Base-by-base conservation (phyloP, 208 protist genomes). In the Leishmania lainsoni region DNA sequence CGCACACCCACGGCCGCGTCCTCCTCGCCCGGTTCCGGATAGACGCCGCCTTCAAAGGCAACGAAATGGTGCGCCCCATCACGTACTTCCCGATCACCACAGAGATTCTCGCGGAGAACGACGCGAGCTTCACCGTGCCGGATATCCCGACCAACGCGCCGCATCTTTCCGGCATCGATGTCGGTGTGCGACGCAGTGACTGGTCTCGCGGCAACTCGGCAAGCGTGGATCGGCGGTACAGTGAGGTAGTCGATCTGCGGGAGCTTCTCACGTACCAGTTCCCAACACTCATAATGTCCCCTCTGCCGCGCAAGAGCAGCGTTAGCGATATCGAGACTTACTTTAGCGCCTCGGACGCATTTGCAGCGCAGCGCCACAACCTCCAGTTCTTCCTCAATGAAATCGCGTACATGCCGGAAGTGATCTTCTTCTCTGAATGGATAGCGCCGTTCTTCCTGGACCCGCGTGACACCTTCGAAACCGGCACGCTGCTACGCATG, bases 221-320 rank as follows among this genome's bases (percentile, higher is more conserved):
- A 17, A 86, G 75, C 49, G 85, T 95, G n/a, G 87, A 96, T 77
- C 92, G 94, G 6, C 88, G 94, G 17, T 97, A 97, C 88, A 95
- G 89, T 72, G 94, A 97, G 86, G 61, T 97, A 71, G 76, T 91
- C 48, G 87, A 90, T 58, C 87, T 97, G 71, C 92, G 94, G 0
- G 77, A 87, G 42, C 81, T 96, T 32, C 87, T 97, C 10, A 83
- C 83, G 39, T 91, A 90, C 72, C 91, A 96, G 80, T 95, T 95
- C 79, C 92, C 91, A 17, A 89, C 73, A 12, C 69, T 97, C 39
- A 89, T 97, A 56, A 84, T 97, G 8, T 92, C 94, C 0, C 94
- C 94, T n/a, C 85, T 97, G 63, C 90, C 91, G 35, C 83, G 87
- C 17, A 97, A 97, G 88, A 91, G 77, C 63, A 86, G 79, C 66